Evolutionary conservation across 495 filamentous ascomycete species (phyloP).

Genomic region (Neurospora sublineolata): DNA sequence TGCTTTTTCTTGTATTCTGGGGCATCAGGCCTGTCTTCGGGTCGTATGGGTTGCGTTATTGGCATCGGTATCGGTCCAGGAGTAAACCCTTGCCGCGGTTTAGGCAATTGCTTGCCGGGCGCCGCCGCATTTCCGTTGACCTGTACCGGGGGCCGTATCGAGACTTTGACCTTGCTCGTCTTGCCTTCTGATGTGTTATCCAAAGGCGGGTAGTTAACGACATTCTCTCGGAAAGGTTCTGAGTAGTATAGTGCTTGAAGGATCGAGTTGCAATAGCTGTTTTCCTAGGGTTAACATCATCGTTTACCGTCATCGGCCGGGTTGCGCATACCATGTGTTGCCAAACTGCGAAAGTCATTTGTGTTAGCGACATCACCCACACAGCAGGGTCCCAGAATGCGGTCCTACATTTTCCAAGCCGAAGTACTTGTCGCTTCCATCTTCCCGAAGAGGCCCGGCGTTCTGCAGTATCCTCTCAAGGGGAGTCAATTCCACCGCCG

Average conservation of each 20-base stretch:
- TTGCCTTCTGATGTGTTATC: conserved; percentile 34
- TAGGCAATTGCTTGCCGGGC: conserved; percentile 24
- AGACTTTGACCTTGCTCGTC: conserved; percentile 35
- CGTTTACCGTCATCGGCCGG: background rate
- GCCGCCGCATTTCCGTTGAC: conserved; percentile 35
- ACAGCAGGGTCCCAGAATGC: background rate
- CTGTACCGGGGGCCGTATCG: conserved; percentile 34
- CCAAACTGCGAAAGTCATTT: conserved; percentile 55
- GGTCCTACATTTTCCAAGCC: conserved; percentile 88
- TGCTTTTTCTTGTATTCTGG: conserved; percentile 96
- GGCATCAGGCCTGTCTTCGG: conserved; percentile 68
- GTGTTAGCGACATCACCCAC: conserved; percentile 14
- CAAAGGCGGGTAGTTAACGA: conserved; percentile 76
- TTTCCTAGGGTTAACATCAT: background rate
- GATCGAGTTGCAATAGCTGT: conserved; percentile 94
- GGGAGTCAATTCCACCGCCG: conserved; percentile 56
- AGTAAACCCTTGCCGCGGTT: background rate
- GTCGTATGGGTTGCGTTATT: conserved; percentile 25
- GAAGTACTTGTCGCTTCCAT: conserved; percentile 98
- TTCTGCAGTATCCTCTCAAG: conserved; percentile 74
- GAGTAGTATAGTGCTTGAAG: conserved; percentile 95
- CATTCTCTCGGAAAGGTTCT: conserved; percentile 85
- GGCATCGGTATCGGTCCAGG: conserved; percentile 8
- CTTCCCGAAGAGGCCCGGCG: conserved; percentile 62
- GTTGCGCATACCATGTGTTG: conserved; percentile 72